Base-by-base conservation (phyloP, 495 filamentous ascomycete species). In the Lindgomyces ingoldianus region DNA sequence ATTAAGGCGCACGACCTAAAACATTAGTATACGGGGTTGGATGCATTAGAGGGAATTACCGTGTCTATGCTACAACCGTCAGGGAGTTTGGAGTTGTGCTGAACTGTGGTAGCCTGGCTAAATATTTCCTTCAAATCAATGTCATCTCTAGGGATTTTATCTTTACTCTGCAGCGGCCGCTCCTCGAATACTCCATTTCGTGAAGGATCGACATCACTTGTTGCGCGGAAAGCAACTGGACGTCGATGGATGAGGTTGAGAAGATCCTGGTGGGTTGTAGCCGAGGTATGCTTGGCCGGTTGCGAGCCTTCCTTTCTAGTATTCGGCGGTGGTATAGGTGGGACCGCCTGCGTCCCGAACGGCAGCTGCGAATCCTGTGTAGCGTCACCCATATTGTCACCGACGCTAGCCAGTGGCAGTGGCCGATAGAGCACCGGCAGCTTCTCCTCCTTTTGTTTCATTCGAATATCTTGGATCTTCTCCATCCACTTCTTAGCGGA, bases 301-400 rank as follows among this genome's bases (percentile, higher is more conserved):
- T 22, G 22, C n/a, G 19, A 29, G 47, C 46, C 4, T 26, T 9
- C 21, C 44, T 45, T 25, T 42, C 44, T 27, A 30, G 1, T 6
- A 21, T 10, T 33, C 45, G n/a, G n/a, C n/a, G n/a, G n/a, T n/a
- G n/a, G n/a, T n/a, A n/a, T n/a, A n/a, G n/a, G n/a, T n/a, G n/a
- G n/a, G 14, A n/a, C 25, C 9, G 46, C 36, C 36, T 68, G 64
- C n/a, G 57, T 68, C 22, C 58, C 58, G 18, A 62, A 53, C 19
- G 51, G 45, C 16, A 53, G 33, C 36, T 68, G 64, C 4, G 64
- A 55, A 22, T 46, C 19, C 6, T 53, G 14, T 4, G 47, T 30
- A 4, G 45, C 25, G 11, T 57, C 24, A n/a, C 14, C 45, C 24
- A 41, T 44, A 22, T 27, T 19, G 8, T 27, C 39, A 27, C 57